These are phyloP conservation scores for Podospora didyma DNA, from an alignment of 495 filamentous ascomycete genomes.

Conservation along the genomic window DNA sequence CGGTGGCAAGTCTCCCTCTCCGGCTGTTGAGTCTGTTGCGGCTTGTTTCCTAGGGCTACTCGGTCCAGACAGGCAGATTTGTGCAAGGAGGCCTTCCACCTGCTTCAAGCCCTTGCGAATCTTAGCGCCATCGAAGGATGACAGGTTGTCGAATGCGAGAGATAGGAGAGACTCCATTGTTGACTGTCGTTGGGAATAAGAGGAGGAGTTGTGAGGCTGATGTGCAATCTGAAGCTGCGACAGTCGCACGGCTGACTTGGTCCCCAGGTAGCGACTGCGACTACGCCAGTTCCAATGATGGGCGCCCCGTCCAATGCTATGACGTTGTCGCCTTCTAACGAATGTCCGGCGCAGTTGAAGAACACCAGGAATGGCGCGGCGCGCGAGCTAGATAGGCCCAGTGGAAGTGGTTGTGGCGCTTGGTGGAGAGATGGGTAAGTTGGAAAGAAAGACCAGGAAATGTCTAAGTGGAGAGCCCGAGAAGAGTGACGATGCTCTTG, in stretches of 20 bases:
- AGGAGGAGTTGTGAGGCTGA: too few relatives aligned
- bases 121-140: slow-evolving; percentile 83
- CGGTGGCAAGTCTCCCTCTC: slow-evolving; percentile 41
- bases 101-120: slow-evolving; percentile 92
- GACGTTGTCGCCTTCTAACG: neutral
- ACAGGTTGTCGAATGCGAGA: slow-evolving; percentile 93
- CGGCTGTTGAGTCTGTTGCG: neutral
- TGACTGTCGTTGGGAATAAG: neutral
- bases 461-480: neutral
- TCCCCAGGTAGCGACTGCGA: too few relatives aligned
- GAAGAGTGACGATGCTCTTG: neutral
- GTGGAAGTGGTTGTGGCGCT: too few relatives aligned
- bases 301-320: neutral
- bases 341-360: too few relatives aligned
- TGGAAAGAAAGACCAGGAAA: too few relatives aligned
- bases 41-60: slow-evolving; percentile 27
- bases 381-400: too few relatives aligned
- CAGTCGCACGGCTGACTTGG: too few relatives aligned
- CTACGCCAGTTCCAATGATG: too few relatives aligned
- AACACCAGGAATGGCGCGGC: too few relatives aligned
- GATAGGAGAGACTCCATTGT: slow-evolving; percentile 88
- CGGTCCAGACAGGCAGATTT: slow-evolving; percentile 78
- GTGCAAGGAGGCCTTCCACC: slow-evolving; percentile 91
- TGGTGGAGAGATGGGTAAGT: too few relatives aligned
- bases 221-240: too few relatives aligned